Evolutionary conservation across 148 eudicot genomes (phyloP).

Genomic region (Persicaria tinctoria): DNA sequence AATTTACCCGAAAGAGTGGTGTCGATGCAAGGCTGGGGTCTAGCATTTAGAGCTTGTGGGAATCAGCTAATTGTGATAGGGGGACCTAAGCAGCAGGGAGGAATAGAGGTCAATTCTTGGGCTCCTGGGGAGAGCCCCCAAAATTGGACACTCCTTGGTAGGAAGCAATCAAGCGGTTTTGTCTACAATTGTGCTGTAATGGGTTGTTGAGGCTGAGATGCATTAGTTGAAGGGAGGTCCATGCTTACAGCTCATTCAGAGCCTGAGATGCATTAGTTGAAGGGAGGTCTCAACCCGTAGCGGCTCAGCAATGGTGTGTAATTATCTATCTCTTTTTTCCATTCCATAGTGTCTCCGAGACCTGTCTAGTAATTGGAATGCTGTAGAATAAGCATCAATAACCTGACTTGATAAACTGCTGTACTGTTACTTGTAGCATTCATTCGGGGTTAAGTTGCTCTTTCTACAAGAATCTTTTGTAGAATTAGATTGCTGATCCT

Average conservation of each 20-base stretch:
- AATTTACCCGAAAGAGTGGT: slow-evolving; percentile 59
- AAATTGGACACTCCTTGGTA: slow-evolving; percentile 52
- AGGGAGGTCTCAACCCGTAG: neutral
- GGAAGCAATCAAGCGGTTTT: slow-evolving; percentile 58
- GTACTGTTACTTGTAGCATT: neutral
- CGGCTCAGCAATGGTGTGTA: slow-evolving; percentile 3
- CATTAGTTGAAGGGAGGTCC: neutral
- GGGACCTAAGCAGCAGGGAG: slow-evolving; percentile 54
- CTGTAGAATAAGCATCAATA: slow-evolving; percentile 8
- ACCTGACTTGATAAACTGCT: slow-evolving; percentile 7
- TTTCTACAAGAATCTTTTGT: slow-evolving; percentile 7
- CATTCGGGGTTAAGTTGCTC: slow-evolving; percentile 5
- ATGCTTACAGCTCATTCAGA: slow-evolving; percentile 4
- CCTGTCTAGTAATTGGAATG: slow-evolving; percentile 4
- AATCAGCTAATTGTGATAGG: slow-evolving; percentile 64
- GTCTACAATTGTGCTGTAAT: slow-evolving; percentile 87
- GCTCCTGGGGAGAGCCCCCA: slow-evolving; percentile 55
- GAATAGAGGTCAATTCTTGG: slow-evolving; percentile 66
- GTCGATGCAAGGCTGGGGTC: slow-evolving; percentile 81
- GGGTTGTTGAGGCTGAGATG: slow-evolving; percentile 49
- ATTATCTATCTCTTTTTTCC: slow-evolving; percentile 1
- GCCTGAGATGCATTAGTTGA: neutral
- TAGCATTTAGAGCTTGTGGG: slow-evolving; percentile 77
- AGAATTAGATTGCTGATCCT: slow-evolving; percentile 9
- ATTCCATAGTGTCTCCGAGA: neutral